Evolutionary conservation across 805 yeast genomes (phyloP), one percentile per base, ranked within the genome.

Genomic region (Peterozyma xylosa): DNA sequence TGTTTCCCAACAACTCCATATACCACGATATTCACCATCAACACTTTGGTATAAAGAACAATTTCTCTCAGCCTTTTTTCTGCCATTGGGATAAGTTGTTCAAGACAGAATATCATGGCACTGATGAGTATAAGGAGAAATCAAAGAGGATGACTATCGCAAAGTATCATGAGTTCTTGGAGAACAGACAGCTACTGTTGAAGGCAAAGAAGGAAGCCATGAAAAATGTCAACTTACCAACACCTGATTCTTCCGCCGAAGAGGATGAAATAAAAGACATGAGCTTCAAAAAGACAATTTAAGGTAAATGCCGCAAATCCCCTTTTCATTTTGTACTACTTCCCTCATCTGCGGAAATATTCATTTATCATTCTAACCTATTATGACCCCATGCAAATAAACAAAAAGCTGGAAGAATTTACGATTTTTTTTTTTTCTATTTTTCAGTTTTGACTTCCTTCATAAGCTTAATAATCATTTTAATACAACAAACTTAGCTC

Each of bases 11-110:
- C 67, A 89, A 93, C 59, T 85, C 98, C 11, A 84, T 89, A 30
- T 93, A 89, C 63, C 99, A 93, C 58, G 99, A 93, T 64, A 90
- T 93, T 53, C 99, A 93, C 61, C 99, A 93, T 65, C 99, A 93
- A 71, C 80, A 78, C 55, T 93, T 91, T 72, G 99, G 99, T 34
- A 80, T 93, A 66, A 88, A 88, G 69, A 80, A 83, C 45, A 93
- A 93, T 67, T 93, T 82, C 58, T 82, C 95, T 11, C 99, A 93
- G 70, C 99, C 99, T 3, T 93, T 91, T 68, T 93, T 93, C 66
- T 83, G 88, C 1, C 80, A 88, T 58, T 93, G 99, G 99, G 99
- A 93, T 63, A 66, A 66, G 42, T 50, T 81, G 40, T 73, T 76
- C 45, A 76, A 79, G 44, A 88, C 98, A 1, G 80, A 82, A 56